These are phyloP conservation scores for Anisogramma anomala DNA, from an alignment of 2,329 filamentous ascomycete genomes.

Conservation along the genomic window DNA sequence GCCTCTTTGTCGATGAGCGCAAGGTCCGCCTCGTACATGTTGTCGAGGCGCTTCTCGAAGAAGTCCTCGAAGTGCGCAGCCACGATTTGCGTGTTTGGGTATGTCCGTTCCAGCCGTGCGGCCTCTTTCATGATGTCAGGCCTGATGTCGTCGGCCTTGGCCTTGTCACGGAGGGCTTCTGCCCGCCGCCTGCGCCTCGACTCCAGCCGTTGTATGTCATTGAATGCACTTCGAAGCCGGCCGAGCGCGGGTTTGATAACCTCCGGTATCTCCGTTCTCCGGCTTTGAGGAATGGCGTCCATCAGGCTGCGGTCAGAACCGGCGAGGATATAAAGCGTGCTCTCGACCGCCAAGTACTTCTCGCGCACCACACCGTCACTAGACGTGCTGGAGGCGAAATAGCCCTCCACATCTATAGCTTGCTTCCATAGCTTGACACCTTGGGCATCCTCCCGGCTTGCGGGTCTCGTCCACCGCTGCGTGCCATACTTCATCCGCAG, in stretches of 20 bases:
- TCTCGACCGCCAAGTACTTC: constrained; percentile 67
- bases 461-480: constrained; percentile 64
- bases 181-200: constrained; percentile 68
- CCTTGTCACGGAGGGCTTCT: constrained; percentile 66
- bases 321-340: constrained; percentile 62
- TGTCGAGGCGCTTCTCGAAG: constrained; percentile 68
- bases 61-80: constrained; percentile 86
- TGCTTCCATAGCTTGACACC: constrained; percentile 61
- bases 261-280: constrained; percentile 66
- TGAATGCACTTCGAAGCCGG: constrained; percentile 65
- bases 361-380: constrained; percentile 55
- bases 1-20: constrained; percentile 59
- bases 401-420: constrained; percentile 70
- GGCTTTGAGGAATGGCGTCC: constrained; percentile 79
- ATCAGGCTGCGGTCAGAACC: constrained; percentile 72
- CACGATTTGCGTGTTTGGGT: constrained; percentile 72
- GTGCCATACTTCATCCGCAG: constrained; percentile 73
- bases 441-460: constrained; percentile 56
- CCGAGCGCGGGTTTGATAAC: constrained; percentile 69
- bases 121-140: constrained; percentile 73
- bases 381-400: constrained; percentile 55
- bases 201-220: constrained; percentile 76
- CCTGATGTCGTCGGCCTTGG: constrained; percentile 79
- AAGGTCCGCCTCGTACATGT: constrained; percentile 66
- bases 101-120: constrained; percentile 72